Percentiles rank a stretch among this genome's conserved stretches.
These are phyloP conservation scores for Cladobotryum protrusum DNA, from an alignment of 2,329 filamentous ascomycete genomes.

Conservation along the genomic window DNA sequence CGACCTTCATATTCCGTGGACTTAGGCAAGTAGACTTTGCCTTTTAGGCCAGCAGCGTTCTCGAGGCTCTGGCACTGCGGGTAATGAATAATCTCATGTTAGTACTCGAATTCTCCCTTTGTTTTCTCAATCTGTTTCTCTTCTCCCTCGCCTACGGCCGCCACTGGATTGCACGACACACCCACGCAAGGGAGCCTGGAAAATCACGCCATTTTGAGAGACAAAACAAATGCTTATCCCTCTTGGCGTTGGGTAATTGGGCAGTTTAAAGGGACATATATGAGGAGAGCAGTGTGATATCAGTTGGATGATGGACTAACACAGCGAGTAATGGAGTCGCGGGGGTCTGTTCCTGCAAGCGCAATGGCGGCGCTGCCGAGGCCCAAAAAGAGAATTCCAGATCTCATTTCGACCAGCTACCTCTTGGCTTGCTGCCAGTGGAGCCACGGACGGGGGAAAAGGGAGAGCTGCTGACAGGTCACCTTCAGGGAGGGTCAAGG, in stretches of 20 bases:
- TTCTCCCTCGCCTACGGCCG: no score
- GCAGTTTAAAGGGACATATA: background rate
- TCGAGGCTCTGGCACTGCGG: background rate
- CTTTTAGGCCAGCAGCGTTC: constrained; percentile 16
- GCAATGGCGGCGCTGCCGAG: background rate
- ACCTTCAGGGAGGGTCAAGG: background rate
- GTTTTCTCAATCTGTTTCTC: background rate
- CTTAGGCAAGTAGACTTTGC: constrained; percentile 25
- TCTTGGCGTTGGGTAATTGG: no score
- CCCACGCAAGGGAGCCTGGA: no score
- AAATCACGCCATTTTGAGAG: no score
- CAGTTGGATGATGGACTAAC: background rate
- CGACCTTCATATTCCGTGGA: constrained; percentile 23
- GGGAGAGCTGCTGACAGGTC: background rate
- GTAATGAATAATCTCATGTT: background rate
- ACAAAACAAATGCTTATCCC: no score
- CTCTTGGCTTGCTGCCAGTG: background rate
- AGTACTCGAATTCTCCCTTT: background rate
- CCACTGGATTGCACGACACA: no score
- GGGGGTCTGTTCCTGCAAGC: background rate
- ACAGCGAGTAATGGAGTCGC: background rate
- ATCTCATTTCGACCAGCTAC: background rate
- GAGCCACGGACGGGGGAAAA: background rate
- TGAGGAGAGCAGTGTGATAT: background rate
- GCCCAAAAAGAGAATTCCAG: background rate